These are phyloP conservation scores for Nepenthes mirabilis DNA, from an alignment of 148 eudicot genomes.

Conservation along the genomic window DNA sequence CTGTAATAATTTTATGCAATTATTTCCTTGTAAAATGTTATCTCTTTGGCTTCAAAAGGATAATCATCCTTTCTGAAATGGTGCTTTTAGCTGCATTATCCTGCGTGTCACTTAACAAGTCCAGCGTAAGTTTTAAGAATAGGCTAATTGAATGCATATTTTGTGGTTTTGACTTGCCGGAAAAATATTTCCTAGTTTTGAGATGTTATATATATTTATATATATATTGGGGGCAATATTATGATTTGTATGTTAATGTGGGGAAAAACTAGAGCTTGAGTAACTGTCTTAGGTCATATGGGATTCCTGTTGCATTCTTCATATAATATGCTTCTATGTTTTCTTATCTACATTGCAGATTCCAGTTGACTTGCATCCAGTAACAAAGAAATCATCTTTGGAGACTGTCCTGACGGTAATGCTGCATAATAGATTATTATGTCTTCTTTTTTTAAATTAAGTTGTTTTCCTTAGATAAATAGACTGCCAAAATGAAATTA, in stretches of 20 bases:
- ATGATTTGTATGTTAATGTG: too few species aligned
- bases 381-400: conserved; percentile 70
- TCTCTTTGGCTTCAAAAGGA: background rate
- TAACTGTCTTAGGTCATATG: background rate
- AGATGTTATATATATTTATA: too few species aligned
- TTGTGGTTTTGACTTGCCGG: too few species aligned
- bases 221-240: too few species aligned
- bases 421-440: background rate
- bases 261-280: too few species aligned
- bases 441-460: background rate
- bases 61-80: too few species aligned
- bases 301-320: background rate
- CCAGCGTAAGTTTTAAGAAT: too few species aligned
- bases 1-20: background rate
- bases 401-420: conserved; percentile 96
- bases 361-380: conserved; percentile 81
- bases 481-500: background rate
- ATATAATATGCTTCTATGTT: background rate
- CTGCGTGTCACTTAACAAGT: too few species aligned
- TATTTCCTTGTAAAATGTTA: background rate
- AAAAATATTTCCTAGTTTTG: too few species aligned
- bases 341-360: conserved; percentile 41
- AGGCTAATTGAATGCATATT: too few species aligned
- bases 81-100: too few species aligned
- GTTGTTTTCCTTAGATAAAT: background rate